These are phyloP conservation scores for Helicostylum pulchrum DNA, from an alignment of 192 early-diverging fungal genomes.

Conservation along the genomic window DNA sequence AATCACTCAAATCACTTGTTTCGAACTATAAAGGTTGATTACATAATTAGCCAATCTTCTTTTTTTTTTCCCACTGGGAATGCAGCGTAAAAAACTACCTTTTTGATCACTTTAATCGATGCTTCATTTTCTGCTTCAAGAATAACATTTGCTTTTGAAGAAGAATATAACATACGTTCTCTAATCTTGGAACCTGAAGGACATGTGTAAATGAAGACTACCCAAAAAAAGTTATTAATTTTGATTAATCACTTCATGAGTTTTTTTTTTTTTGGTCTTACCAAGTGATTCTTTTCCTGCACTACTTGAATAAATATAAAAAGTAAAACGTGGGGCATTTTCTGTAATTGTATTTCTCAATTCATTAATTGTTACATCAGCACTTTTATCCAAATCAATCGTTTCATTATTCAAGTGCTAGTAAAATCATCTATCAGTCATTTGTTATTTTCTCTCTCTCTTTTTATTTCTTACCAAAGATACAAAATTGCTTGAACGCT, in stretches of 20 bases:
- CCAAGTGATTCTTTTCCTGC: constrained; percentile 48
- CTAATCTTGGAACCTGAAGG: constrained; percentile 79
- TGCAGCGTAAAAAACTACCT: constrained; percentile 37
- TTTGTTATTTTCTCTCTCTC: not conserved
- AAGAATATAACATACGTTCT: constrained; percentile 88
- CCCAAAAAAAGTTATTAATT: no score
- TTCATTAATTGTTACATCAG: constrained; percentile 44
- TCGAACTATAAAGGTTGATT: constrained; percentile 39
- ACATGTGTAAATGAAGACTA: constrained; percentile 88
- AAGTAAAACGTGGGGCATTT: constrained; percentile 72
- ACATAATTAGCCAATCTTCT: not conserved
- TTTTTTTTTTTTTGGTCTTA: constrained; percentile 33
- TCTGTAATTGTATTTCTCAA: constrained; percentile 50
- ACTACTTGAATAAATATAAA: constrained; percentile 52
- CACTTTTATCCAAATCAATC: constrained; percentile 46
- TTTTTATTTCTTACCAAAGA: constrained; percentile 40
- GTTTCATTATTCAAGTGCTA: constrained; percentile 54
- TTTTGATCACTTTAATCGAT: constrained; percentile 58
- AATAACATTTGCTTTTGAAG: constrained; percentile 63
- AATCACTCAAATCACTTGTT: constrained; percentile 57
- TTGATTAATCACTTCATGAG: no score
- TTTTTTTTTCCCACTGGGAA: not conserved
- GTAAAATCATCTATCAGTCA: not conserved
- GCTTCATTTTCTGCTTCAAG: constrained; percentile 50
- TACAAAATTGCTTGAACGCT: constrained; percentile 58